These are phyloP conservation scores for Yamadazyma buinensis DNA, from an alignment of 1,139 yeast species.

Conservation along the genomic window DNA sequence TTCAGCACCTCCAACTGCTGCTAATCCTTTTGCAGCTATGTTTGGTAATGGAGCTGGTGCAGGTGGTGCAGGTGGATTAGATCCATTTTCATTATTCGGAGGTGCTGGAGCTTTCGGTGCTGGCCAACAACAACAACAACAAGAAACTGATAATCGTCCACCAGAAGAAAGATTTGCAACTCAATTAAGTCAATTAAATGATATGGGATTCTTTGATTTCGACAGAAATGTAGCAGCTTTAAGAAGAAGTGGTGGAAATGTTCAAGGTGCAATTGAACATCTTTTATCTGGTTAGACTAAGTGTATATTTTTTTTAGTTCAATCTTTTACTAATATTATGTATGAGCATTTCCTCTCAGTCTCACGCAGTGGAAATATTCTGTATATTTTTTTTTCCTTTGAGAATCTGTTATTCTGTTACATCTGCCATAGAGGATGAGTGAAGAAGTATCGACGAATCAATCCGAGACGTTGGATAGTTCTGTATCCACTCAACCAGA, in stretches of 20 bases:
- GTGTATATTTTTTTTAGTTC: neutral
- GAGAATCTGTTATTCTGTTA: too few relatives aligned
- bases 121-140: conserved; percentile 10
- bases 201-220: conserved; percentile 93
- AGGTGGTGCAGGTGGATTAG: conserved; percentile 22
- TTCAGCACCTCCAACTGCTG: conserved; percentile 33
- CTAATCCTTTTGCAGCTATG: conserved; percentile 50
- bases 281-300: conserved; percentile 36
- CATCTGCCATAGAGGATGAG: too few relatives aligned
- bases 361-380: too few relatives aligned
- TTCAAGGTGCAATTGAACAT: conserved; percentile 93
- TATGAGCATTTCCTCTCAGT: too few relatives aligned
- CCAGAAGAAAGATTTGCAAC: conserved; percentile 92
- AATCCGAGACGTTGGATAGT: neutral
- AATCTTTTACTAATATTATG: too few relatives aligned
- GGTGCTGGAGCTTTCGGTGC: conserved; percentile 23
- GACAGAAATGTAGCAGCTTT: conserved; percentile 88
- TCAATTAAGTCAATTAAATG: conserved; percentile 92
- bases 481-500: neutral
- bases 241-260: conserved; percentile 94
- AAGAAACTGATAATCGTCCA: conserved; percentile 73
- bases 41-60: conserved; percentile 40
- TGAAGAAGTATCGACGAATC: too few relatives aligned
- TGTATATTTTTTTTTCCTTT: too few relatives aligned
- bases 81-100: conserved; percentile 48